Evolutionary conservation across 2,329 filamentous ascomycete genomes (phyloP), one percentile per base, ranked within the genome.

Genomic region (Akanthomyces uredinophilus): DNA sequence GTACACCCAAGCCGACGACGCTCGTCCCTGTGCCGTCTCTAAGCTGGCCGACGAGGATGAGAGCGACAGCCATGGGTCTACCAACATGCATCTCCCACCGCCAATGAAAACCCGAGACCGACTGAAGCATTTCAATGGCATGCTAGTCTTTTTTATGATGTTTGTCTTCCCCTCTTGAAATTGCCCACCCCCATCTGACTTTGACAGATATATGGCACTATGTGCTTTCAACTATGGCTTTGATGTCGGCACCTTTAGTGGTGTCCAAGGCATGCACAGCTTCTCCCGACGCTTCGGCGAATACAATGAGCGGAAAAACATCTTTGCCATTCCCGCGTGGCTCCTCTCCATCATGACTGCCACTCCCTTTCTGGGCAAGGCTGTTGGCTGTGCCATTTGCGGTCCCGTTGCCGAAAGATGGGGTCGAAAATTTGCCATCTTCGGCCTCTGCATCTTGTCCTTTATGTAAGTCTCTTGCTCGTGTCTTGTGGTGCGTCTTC

Each of bases 141-240:
- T 64, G 64, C 56, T 67, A 5, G 55, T 65, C 18, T 67, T 67
- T 46, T 64, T 67, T 37, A 67, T 64, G 47, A 35, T 66, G 64
- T 66, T 27, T 24, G 47, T 61, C 1, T 24, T 18, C n/a, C 13
- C 44, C 6, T 16, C 22, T 44, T 13, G 37, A 29, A 29, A 22
- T n/a, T 53, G 29, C 27, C 24, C 3, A 14, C 41, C 7, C 49
- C 11, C 8, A 13, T 2, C 20, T 41, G 16, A 14, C 8, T 11
- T 32, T 5, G 1, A 6, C 18, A 70, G 68, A 20, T 70, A 70
- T 41, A 66, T 70, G 68, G 65, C 65, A 10, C 54, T 66, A 18
- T 69, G 68, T 20, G 66, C 68, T 11, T 70, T 70, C 60, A 70
- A 70, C 59, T 70, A 69, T 60, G 69, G 69, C 7, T 70, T 66